Base-by-base conservation (phyloP, 2,329 filamentous ascomycete genomes). In the Xylaria sp. region DNA sequence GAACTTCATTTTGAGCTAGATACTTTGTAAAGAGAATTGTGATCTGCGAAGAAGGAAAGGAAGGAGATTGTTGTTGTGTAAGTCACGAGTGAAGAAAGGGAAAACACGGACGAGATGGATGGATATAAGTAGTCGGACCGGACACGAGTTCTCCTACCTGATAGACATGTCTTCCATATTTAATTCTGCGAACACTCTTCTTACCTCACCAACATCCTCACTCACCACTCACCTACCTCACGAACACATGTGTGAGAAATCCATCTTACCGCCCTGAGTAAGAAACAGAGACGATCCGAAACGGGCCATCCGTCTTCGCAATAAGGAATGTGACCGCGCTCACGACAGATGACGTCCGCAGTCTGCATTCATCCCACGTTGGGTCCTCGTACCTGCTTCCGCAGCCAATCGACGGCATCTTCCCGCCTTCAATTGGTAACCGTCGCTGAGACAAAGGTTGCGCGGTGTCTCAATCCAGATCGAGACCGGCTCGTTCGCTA, bases 1-100 rank as follows among this genome's bases (percentile, higher is more conserved):
- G 44, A 53, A 35, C 11, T 60, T 47, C 62, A 64, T 64, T 8
- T 57, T 62, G 47, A 2, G 11, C 37, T 10, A 1, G 37, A 16
- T 16, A 16, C 16, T 42, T 42, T 42, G 37, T 13, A 1, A 42
- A 13, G 11, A 46, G 2, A 11, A 16, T n/a, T 11, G n/a, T 16
- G 42, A 46, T n/a, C 2, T 18, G 2, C 11, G 42, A 16, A 46
- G 42, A n/a, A 46, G 42, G 5, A 18, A n/a, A 13, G 42, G 42
- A n/a, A n/a, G 5, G 4, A 46, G 42, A 10, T 2, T 42, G 37
- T 30, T 30, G 23, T 30, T 30, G 23, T 30, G 37, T 4, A 42
- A 42, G 37, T 42, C 37, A 13, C 37, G 37, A 42, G 37, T 2
- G 2, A 30, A 30, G 23, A 30, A 42, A 42, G 11, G 37, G 8